A percentile compares a stretch with the other conserved stretches of the same genome.
These are phyloP conservation scores for Xylaria sp. DNA, from an alignment of 495 filamentous ascomycete genomes.

Conservation along the genomic window DNA sequence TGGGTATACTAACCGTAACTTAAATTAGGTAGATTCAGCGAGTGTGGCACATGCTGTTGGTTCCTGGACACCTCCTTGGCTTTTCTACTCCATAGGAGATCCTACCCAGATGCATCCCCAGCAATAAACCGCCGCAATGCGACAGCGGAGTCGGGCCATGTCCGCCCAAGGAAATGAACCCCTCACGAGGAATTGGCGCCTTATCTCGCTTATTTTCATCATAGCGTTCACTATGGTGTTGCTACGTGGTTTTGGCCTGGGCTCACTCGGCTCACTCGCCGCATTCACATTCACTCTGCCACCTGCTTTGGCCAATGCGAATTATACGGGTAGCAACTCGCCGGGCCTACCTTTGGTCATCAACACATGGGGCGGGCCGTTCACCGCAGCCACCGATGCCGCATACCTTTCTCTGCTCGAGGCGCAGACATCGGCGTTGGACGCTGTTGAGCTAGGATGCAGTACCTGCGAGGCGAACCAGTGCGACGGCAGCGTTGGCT, in stretches of 20 bases:
- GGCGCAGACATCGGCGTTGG: constrained; percentile 43
- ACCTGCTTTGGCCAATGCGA: not conserved
- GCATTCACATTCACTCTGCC: constrained; percentile 16
- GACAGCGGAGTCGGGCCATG: constrained; percentile 16
- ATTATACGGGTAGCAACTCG: constrained; percentile 24
- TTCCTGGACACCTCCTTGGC: not conserved
- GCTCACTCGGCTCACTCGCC: constrained; percentile 25
- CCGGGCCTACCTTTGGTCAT: constrained; percentile 52
- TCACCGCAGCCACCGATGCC: constrained; percentile 56
- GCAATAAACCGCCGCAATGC: constrained; percentile 16
- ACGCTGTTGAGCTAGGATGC: constrained; percentile 54
- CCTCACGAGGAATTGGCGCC: constrained; percentile 22
- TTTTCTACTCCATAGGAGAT: not conserved
- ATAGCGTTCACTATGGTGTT: constrained; percentile 11
- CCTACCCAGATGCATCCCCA: constrained; percentile 7
- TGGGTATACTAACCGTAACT: too few species aligned
- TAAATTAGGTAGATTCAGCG: not conserved
- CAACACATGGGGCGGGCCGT: constrained; percentile 55
- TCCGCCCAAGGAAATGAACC: constrained; percentile 7
- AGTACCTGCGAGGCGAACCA: constrained; percentile 52
- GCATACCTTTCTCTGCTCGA: constrained; percentile 46
- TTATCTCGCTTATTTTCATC: constrained; percentile 11
- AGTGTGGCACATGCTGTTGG: not conserved
- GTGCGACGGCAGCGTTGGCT: constrained; percentile 56
- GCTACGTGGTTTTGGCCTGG: constrained; percentile 16